Evolutionary conservation across 352 stramenopile species (phyloP), one percentile per base, ranked within the genome.

Genomic region (Globisporangium nagaii): DNA sequence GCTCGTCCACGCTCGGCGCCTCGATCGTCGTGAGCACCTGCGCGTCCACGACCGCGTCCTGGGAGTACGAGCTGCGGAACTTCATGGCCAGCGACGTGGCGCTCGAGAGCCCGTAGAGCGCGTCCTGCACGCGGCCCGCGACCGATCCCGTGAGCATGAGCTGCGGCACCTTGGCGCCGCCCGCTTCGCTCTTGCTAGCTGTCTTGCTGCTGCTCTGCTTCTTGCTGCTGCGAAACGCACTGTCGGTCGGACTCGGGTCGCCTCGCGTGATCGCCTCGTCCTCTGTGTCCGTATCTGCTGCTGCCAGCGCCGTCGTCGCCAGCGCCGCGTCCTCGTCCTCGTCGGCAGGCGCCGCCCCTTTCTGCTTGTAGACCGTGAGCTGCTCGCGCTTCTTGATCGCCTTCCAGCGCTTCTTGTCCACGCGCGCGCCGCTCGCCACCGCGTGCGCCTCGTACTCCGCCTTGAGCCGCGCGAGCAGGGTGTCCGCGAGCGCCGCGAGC

Each of bases 341-440:
- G n/a, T 22, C 8, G 20, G 22, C 15, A 24, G 22, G 12, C 30
- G 37, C 46, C 5, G 70, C 54, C 10, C 58, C 55, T 11, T 66
- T 70, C 37, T 86, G 75, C 58, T 87, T 90, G 64, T 75, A 78
- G 6, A 68, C 71, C 0, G 53, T 55, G 2, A 90, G 60, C 32
- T 86, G 70, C 56, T 90, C 79, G 36, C 72, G 75, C 41, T 73
- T 74, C 67, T 83, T 86, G 24, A 90, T 41, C 43, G 71, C 40
- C 60, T 90, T 90, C 79, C 79, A 90, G 30, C 75, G 66, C 27
- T 68, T 75, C 32, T 66, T 59, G 42, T 86, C 62, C 34, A 77
- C 64, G 13, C 68, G 55, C 10, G 41, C 44, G 56, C 45, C 53
- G 32, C 52, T 50, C 6, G 19, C 39, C 46, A 62, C 51, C 40